Conservation (phyloP, 2,329 filamentous ascomycete species). For the Aspergillus floridensis region DNA sequence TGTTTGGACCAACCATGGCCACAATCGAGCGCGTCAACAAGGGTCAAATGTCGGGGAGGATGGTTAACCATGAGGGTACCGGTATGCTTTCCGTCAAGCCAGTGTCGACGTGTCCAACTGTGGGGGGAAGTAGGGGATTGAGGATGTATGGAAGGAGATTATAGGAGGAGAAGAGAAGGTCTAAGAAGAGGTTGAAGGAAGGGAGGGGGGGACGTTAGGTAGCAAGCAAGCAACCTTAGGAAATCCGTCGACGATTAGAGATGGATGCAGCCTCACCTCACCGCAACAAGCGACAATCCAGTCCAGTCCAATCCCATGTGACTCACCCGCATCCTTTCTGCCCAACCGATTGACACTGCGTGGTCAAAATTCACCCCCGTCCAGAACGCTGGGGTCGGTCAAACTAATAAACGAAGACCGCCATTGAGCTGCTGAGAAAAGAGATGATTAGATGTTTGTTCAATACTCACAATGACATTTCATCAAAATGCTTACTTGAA, state of each 20-base stretch:
- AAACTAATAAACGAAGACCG: background rate
- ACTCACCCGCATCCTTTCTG: background rate
- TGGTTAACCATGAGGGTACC: background rate
- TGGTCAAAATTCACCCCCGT: background rate
- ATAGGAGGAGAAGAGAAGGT: background rate
- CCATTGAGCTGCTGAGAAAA: too few relatives aligned
- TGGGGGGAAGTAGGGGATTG: background rate
- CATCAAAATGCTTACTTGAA: background rate
- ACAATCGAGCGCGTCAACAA: background rate
- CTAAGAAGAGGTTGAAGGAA: background rate
- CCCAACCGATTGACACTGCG: background rate
- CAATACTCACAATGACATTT: background rate
- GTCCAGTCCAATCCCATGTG: background rate
- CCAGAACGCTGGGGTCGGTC: background rate
- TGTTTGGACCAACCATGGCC: background rate
- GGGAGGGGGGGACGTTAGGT: background rate
- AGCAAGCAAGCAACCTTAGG: background rate
- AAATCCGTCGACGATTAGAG: too few relatives aligned
- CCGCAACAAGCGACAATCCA: slow-evolving; percentile 2
- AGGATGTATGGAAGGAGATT: background rate
- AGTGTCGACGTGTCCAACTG: slow-evolving; percentile 6
- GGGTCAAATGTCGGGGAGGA: background rate
- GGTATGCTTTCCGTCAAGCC: background rate
- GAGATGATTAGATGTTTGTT: background rate
- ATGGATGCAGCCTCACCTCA: slow-evolving; percentile 1